A percentile compares a stretch with the other conserved stretches of the same genome.
phyloP scores from a whole-genome alignment of 768 basidiomycete species.

The Arthromyces matolae region DNA sequence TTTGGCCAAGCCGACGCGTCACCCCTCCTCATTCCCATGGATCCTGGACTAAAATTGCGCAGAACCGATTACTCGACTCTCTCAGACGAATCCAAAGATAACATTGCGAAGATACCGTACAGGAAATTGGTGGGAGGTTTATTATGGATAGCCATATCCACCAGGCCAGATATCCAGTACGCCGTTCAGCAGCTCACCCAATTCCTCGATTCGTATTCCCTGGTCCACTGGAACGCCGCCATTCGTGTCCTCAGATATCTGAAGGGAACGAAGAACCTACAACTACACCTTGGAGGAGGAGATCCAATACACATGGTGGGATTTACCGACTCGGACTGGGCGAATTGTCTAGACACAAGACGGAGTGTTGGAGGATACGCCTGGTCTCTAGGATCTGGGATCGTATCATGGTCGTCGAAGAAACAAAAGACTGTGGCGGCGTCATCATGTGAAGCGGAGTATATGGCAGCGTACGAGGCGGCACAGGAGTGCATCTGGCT shows the following conservation, averaged over 20 bases:
- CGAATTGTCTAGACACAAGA: neutral
- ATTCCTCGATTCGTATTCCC: neutral
- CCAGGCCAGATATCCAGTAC: slow-evolving; percentile 8
- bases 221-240: neutral
- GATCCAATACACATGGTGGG: slow-evolving; percentile 3
- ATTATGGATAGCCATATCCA: slow-evolving; percentile 17
- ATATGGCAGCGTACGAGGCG: slow-evolving; percentile 2
- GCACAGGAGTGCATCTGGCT: too few species aligned
- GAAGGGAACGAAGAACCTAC: neutral
- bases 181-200: neutral
- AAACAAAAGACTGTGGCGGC: slow-evolving; percentile 31
- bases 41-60: slow-evolving; percentile 13
- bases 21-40: slow-evolving; percentile 13
- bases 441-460: slow-evolving; percentile 4
- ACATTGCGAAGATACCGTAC: neutral
- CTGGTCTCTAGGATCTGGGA: too few species aligned
- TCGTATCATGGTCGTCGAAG: slow-evolving; percentile 32
- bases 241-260: slow-evolving; percentile 16
- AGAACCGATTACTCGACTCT: neutral
- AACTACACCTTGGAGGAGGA: slow-evolving; percentile 10
- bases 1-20: slow-evolving; percentile 15
- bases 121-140: slow-evolving; percentile 3
- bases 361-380: slow-evolving; percentile 27
- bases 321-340: slow-evolving; percentile 14
- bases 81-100: neutral